These are phyloP conservation scores for Coemansia sp. DNA, from an alignment of 192 early-diverging fungal genomes.

Conservation along the genomic window DNA sequence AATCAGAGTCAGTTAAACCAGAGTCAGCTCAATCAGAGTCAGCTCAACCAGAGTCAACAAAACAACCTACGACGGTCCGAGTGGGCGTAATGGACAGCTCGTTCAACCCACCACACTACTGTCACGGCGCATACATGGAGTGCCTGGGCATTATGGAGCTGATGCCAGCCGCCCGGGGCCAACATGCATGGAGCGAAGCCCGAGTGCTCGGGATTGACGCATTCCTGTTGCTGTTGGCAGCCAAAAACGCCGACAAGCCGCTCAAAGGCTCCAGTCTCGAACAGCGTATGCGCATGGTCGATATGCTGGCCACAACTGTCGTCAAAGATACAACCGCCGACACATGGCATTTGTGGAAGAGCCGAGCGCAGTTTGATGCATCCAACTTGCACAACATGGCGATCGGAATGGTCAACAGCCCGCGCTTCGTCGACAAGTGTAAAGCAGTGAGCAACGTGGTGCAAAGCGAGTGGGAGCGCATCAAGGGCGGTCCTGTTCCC, in stretches of 20 bases:
- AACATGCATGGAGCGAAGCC: conserved; percentile 9
- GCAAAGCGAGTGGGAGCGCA: conserved; percentile 13
- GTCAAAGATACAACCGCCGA: conserved; percentile 33
- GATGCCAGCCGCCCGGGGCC: conserved; percentile 8
- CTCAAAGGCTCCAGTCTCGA: conserved; percentile 54
- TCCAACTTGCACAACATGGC: conserved; percentile 50
- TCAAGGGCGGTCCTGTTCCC: neutral
- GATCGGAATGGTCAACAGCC: conserved; percentile 60
- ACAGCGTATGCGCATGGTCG: conserved; percentile 74
- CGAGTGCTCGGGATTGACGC: conserved; percentile 57
- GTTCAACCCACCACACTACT: conserved; percentile 73
- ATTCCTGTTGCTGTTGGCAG: conserved; percentile 61
- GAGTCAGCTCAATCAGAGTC: neutral
- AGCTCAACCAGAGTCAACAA: neutral
- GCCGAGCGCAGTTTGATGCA: conserved; percentile 23
- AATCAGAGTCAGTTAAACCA: neutral
- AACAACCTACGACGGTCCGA: conserved; percentile 12
- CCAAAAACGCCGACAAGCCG: conserved; percentile 70
- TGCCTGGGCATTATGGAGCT: conserved; percentile 32
- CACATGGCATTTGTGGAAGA: conserved; percentile 51
- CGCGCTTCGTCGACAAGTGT: conserved; percentile 71
- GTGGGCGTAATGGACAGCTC: conserved; percentile 71
- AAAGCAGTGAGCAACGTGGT: conserved; percentile 21
- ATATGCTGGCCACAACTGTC: conserved; percentile 54
- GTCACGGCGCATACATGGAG: conserved; percentile 43